Base-by-base conservation (phyloP, 148 eudicot species). In the Cornus suecica region DNA sequence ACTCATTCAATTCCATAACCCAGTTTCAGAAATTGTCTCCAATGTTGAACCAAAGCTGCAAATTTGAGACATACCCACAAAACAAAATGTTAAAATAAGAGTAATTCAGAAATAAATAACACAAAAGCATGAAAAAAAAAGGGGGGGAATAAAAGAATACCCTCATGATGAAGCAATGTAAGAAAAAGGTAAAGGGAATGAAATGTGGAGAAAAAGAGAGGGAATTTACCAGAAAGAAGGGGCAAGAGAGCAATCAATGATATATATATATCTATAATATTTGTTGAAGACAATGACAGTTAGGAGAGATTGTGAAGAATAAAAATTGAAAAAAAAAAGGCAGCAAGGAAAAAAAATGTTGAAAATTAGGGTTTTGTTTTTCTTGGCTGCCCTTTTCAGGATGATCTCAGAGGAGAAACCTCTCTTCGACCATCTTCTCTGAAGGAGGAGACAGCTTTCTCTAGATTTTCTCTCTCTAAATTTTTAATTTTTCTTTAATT, bases 391-490 rank as follows among this genome's bases (percentile, higher is more conserved):
- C 86, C 82, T 84, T 80, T 84, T 79, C 74, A 79, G 83, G 83
- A 83, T 87, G 90, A 87, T 85, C 86, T 87, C 85, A 85, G 88
- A 83, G 86, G 80, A 70, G 73, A 68, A 81, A 52, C 80, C 85
- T 85, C 88, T 79, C 79, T 73, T 79, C 79, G 83, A 85, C 80
- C 86, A 80, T 72, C 84, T 76, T 72, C 48, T 80, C 90, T 82
- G 83, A 83, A 79, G 75, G 81, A 66, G 76, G 45, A 51, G 76
- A 79, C 78, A 61, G 69, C 54, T 48, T 66, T 51, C 42, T 51
- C 77, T 10, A 22, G 65, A 70, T 52, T 54, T 76, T 81, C 77
- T 83, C 70, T 77, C 82, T 81, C 78, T 68, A 48, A 28, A 74
- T 72, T 74, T 84, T 34, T 2, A 5, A 5, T 34, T 34, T 34